A percentile compares a stretch with the other conserved stretches of the same genome.
Evolutionary conservation across 2,329 filamentous ascomycete species (phyloP).

Genomic region (Zymoseptoria pseudotritici): DNA sequence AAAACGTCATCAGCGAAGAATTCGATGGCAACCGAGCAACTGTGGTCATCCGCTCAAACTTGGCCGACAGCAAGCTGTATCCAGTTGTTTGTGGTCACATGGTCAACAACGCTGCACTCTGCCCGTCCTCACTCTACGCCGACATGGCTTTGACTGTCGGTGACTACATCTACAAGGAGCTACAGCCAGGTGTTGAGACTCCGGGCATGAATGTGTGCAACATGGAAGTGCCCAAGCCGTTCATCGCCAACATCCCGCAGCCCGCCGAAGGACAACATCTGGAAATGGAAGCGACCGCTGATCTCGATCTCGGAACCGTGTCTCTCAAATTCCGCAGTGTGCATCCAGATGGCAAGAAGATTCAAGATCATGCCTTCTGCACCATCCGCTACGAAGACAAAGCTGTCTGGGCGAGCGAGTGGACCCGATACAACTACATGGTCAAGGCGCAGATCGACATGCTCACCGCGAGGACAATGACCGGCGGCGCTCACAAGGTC

Average conservation of each 20-base stretch:
- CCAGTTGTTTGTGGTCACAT: constrained; percentile 57
- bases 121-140: constrained; percentile 56
- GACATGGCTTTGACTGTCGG: constrained; percentile 60
- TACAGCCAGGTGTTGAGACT: constrained; percentile 49
- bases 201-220: constrained; percentile 57
- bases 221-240: constrained; percentile 62
- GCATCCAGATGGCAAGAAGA: constrained; percentile 52
- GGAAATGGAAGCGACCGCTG: constrained; percentile 52
- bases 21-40: constrained; percentile 53
- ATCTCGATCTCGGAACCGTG: constrained; percentile 49
- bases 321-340: constrained; percentile 51
- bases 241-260: constrained; percentile 51
- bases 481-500: constrained; percentile 63
- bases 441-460: constrained; percentile 52
- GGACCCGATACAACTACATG: constrained; percentile 57
- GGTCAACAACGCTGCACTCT: constrained; percentile 60
- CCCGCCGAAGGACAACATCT: constrained; percentile 51
- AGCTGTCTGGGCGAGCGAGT: constrained; percentile 56
- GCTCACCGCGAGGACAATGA: constrained; percentile 58
- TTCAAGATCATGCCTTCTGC: constrained; percentile 55
- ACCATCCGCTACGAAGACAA: constrained; percentile 55
- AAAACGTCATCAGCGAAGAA: constrained; percentile 56
- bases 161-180: constrained; percentile 60
- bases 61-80: constrained; percentile 56
- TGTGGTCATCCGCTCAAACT: constrained; percentile 58